Conservation (phyloP, 805 yeast genomes). For the Candida silvatica region DNA sequence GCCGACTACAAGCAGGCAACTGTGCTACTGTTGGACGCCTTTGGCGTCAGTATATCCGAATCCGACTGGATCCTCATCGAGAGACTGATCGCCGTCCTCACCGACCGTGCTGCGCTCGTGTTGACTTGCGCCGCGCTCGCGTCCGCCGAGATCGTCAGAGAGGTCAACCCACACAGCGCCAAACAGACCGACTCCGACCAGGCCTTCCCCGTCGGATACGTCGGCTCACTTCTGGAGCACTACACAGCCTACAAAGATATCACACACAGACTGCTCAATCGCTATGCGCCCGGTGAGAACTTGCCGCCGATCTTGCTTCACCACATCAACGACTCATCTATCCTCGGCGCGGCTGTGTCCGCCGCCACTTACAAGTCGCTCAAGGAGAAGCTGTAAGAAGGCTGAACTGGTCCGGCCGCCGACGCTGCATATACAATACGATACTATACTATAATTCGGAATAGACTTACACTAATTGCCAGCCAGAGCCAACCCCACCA, state of each 20-base stretch:
- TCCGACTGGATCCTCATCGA: slow-evolving; percentile 7
- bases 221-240: slow-evolving; percentile 10
- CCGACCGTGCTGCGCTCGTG: slow-evolving; percentile 35
- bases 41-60: too few species aligned
- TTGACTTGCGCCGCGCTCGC: slow-evolving; percentile 35
- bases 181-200: slow-evolving; percentile 2
- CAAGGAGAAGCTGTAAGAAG: too few species aligned
- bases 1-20: slow-evolving; percentile 1
- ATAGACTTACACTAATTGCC: too few species aligned
- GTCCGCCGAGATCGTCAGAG: slow-evolving; percentile 20
- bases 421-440: too few species aligned
- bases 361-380: too few species aligned
- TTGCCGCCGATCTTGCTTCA: slow-evolving; percentile 29
- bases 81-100: slow-evolving; percentile 27
- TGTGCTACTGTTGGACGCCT: too few species aligned
- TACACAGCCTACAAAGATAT: slow-evolving; percentile 7
- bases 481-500: too few species aligned
- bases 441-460: too few species aligned
- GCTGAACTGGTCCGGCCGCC: too few species aligned
- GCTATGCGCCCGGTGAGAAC: slow-evolving; percentile 11
- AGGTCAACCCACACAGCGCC: background rate
- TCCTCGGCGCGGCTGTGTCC: slow-evolving; percentile 48
- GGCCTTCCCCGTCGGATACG: slow-evolving; percentile 3
- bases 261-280: slow-evolving; percentile 3
- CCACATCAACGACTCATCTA: slow-evolving; percentile 35